Evolutionary conservation across 441 rosid species (phyloP), one percentile per base, ranked within the genome.

Genomic region (Erysimum pusillum): DNA sequence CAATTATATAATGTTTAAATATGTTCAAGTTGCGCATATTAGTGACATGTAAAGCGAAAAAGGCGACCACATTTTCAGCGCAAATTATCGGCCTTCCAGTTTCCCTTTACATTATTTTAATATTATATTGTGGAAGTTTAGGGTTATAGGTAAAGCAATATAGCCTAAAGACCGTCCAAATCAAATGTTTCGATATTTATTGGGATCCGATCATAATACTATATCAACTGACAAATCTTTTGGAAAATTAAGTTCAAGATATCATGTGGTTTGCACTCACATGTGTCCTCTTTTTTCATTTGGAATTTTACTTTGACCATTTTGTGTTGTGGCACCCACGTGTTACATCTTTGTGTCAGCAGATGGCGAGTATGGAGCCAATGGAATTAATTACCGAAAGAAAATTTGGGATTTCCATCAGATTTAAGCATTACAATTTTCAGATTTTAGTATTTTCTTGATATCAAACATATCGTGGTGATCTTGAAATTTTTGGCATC

Each of bases 1-100:
- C 28, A 25, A 25, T 25, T 25, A 25, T 25, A 25, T 25, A 25
- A 25, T 2, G 28, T 25, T 25, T 25, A 25, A 25, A 25, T 25
- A 17, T 14, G 52, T 32, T 69, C 4, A 31, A 35, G 18, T 69
- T 44, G 62, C 15, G 31, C 12, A 15, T 17, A 1, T n/a, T 34
- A 60, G 51, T 73, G 63, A 73, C 70, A 54, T 63, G 56, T 73
- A 73, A 73, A 53, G 76, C 22, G 20, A 36, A 48, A 73, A 73
- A 73, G 76, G 35, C 4, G 4, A 63, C 9, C 7, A 63, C 76
- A 73, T 73, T 63, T 72, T 41, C 56, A 73, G 70, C 76, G 15
- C 17, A 54, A 73, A 53, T 49, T 17, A 52, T 53, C 10, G 36
- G 17, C 7, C 56, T 9, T 25, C 28, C 2, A 25, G 28, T 25